phyloP scores from a whole-genome alignment of 2,329 filamentous ascomycete genomes.

The Exutisphaerella laricina region DNA sequence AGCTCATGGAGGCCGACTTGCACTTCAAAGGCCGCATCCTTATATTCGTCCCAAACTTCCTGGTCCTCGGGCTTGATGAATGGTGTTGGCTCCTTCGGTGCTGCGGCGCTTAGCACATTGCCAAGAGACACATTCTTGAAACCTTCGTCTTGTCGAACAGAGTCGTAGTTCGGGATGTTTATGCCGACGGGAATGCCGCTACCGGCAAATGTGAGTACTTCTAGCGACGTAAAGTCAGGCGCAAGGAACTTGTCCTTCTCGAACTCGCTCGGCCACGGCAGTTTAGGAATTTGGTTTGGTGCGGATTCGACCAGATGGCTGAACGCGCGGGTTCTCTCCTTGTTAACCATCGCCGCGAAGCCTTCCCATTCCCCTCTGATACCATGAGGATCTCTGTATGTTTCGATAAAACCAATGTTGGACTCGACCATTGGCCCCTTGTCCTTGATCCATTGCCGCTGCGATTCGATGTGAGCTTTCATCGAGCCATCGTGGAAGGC shows the following conservation, averaged over 20 bases:
- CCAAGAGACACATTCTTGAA: slow-evolving; percentile 94
- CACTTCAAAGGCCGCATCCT: slow-evolving; percentile 85
- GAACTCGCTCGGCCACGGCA: slow-evolving; percentile 84
- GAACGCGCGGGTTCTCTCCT: slow-evolving; percentile 85
- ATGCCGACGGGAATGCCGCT: slow-evolving; percentile 56
- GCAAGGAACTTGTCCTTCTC: slow-evolving; percentile 95
- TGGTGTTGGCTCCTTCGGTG: slow-evolving; percentile 84
- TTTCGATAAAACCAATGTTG: slow-evolving; percentile 52
- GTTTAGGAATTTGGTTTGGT: slow-evolving; percentile 74
- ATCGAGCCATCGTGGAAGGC: slow-evolving; percentile 48
- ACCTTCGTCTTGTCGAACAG: slow-evolving; percentile 70
- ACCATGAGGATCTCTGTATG: slow-evolving; percentile 51
- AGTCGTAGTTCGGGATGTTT: slow-evolving; percentile 58
- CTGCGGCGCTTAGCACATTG: slow-evolving; percentile 86
- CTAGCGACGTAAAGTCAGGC: slow-evolving; percentile 91
- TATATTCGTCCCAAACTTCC: slow-evolving; percentile 71
- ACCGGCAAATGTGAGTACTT: slow-evolving; percentile 76
- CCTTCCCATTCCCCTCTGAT: slow-evolving; percentile 43
- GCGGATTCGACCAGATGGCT: slow-evolving; percentile 77
- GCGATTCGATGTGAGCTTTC: slow-evolving; percentile 47
- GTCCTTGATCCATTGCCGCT: slow-evolving; percentile 50
- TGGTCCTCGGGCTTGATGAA: slow-evolving; percentile 74
- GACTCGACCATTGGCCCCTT: slow-evolving; percentile 48
- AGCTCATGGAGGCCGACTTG: slow-evolving; percentile 94
- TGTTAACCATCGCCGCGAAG: slow-evolving; percentile 64